Base-by-base conservation (phyloP, 257 asterid species). In the Gentiana straminea region DNA sequence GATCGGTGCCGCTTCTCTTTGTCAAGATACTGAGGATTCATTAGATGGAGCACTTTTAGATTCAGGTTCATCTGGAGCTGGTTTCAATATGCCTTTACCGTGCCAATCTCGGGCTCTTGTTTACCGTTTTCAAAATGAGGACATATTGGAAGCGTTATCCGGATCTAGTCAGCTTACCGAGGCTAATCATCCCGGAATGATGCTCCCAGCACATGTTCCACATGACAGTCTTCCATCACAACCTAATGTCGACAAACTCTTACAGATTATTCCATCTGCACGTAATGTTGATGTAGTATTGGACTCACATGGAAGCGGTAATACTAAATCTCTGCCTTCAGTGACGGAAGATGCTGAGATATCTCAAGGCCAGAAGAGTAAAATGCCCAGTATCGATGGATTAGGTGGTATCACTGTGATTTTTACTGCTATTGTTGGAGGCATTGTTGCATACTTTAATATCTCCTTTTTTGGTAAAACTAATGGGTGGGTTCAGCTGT, bases 41-140 rank as follows among this genome's bases (percentile, higher is more conserved):
- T 57, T 66, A 50, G 79, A 52, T 61, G 85, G 55, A 53, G 61
- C 63, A 66, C 68, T 55, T 65, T 43, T 64, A 64, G 74, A 77
- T 68, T 54, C 73, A 45, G 75, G 66, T 55, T 64, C 77, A 68
- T 75, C 76, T 59, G 88, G 76, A 50, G 71, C 74, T 57, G 82
- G 70, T 70, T 81, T 80, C 59, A 74, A 62, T 38, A 84, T 90
- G 95, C 98, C 98, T 63, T 69, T 91, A 50, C 78, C 84, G 52
- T 91, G 98, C 63, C 94, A 84, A 70, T 87, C 98, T 68, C 77
- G 84, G 73, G 94, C 86, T 32, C 86, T 53, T 59, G 77, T 91
- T 24, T 73, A 65, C 70, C 94, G 94, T 60, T 79, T 79, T 43
- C 94, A 87, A 41, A 72, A 66, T 59, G 79, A 69, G 48, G 78